Conservation (phyloP, 139 green algal species). For the Deuterostichococcus epilithicus region DNA sequence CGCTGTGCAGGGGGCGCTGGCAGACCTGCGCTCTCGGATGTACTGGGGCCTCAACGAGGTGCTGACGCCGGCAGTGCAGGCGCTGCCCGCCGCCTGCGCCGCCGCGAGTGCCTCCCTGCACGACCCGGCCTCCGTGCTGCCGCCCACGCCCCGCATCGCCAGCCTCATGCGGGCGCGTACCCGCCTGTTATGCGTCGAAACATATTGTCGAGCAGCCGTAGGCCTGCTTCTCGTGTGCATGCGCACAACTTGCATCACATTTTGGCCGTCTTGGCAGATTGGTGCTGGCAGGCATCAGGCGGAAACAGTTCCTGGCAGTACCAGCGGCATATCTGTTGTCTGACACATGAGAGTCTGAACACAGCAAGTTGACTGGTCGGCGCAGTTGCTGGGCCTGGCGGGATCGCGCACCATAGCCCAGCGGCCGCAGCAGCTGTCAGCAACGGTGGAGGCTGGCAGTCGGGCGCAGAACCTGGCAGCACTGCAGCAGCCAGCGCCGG, state of each 20-base stretch:
- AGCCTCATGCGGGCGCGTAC: neutral
- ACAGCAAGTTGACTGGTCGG: neutral
- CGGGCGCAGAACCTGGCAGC: neutral
- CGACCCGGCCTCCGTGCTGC: neutral
- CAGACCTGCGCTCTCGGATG: neutral
- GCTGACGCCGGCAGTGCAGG: constrained; percentile 7
- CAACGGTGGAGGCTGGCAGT: neutral
- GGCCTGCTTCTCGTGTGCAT: too few species aligned
- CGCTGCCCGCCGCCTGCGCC: neutral
- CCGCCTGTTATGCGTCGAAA: neutral
- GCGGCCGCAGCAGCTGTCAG: neutral
- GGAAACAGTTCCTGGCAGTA: too few species aligned
- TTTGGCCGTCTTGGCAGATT: too few species aligned
- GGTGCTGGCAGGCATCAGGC: too few species aligned
- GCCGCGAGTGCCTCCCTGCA: neutral
- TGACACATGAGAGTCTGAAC: too few species aligned
- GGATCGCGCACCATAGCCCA: neutral
- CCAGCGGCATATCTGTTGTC: too few species aligned
- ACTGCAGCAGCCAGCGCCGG: too few species aligned
- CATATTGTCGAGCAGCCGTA: too few species aligned
- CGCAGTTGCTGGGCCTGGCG: neutral
- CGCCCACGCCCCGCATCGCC: neutral
- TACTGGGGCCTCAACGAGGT: constrained; percentile 16
- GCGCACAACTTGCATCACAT: too few species aligned
- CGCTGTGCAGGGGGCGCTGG: constrained; percentile 3